These are phyloP conservation scores for Russula sp. DNA, from an alignment of 768 basidiomycete genomes.

Conservation along the genomic window DNA sequence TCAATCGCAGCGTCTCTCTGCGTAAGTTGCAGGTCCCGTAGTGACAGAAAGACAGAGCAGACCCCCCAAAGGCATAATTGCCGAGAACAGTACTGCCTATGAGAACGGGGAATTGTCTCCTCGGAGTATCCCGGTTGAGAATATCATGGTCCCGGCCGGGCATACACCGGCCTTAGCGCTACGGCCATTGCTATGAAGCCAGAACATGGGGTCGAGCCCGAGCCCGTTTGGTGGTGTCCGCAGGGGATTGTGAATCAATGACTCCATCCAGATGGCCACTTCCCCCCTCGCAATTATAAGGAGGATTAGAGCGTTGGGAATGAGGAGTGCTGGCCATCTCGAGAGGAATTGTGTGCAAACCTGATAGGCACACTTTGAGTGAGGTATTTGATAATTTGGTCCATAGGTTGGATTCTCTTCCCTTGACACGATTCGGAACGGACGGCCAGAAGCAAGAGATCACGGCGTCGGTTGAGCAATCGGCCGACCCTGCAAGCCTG, in stretches of 20 bases:
- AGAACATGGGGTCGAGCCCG: not conserved
- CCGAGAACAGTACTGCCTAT: too few relatives aligned
- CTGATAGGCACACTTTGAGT: too few relatives aligned
- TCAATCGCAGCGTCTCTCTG: too few relatives aligned
- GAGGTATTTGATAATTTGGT: not conserved
- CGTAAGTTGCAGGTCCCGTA: too few relatives aligned
- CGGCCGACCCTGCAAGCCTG: too few relatives aligned
- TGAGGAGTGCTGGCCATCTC: not conserved
- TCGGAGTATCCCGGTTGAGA: too few relatives aligned
- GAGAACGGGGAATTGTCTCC: too few relatives aligned
- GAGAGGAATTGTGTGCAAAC: not conserved
- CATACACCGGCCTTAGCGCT: too few relatives aligned
- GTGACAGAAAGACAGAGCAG: too few relatives aligned
- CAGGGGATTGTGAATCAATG: not conserved
- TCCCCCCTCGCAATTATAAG: not conserved
- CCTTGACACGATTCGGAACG: not conserved
- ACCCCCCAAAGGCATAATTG: too few relatives aligned
- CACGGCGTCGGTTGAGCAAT: not conserved
- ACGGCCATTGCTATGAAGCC: not conserved
- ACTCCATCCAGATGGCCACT: not conserved
- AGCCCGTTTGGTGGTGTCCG: not conserved
- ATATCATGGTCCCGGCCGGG: too few relatives aligned
- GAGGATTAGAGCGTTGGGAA: not conserved
- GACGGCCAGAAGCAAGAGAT: not conserved
- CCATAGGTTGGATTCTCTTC: not conserved